Conservation (phyloP, 106 monocot genomes). For the Dendrobium huoshanense region DNA sequence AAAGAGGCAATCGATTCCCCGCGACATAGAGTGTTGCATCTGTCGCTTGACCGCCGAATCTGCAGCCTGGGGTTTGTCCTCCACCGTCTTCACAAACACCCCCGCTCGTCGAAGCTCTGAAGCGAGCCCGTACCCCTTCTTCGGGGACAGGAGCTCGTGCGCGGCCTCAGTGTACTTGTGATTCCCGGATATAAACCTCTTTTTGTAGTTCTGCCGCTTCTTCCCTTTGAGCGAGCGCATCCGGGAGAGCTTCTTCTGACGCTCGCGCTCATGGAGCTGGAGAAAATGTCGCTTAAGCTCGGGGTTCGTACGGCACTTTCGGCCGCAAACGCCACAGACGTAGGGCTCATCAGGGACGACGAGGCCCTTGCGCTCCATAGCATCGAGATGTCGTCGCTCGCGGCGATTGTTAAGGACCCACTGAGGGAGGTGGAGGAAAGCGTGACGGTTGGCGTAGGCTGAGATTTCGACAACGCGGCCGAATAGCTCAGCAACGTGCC, state of each 20-base stretch:
- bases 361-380: slow-evolving; percentile 55
- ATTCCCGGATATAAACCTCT: slow-evolving; percentile 55
- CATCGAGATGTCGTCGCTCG: slow-evolving; percentile 45
- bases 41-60: slow-evolving; percentile 78
- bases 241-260: slow-evolving; percentile 71
- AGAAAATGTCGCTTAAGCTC: slow-evolving; percentile 83
- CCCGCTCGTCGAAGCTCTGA: slow-evolving; percentile 81
- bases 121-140: slow-evolving; percentile 74
- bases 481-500: slow-evolving; percentile 50
- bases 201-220: slow-evolving; percentile 53
- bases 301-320: slow-evolving; percentile 57
- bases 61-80: slow-evolving; percentile 89
- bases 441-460: slow-evolving; percentile 96
- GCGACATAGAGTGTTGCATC: slow-evolving; percentile 66
- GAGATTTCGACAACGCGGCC: slow-evolving; percentile 61
- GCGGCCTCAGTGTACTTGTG: slow-evolving; percentile 80
- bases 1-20: slow-evolving; percentile 79
- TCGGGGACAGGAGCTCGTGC: slow-evolving; percentile 54
- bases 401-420: slow-evolving; percentile 71
- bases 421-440: slow-evolving; percentile 78
- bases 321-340: slow-evolving; percentile 74
- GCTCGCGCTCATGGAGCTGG: slow-evolving; percentile 89
- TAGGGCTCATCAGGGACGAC: slow-evolving; percentile 51
- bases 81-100: slow-evolving; percentile 70
- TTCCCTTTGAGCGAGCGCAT: slow-evolving; percentile 80